phyloP scores from a whole-genome alignment of 1,139 yeast genomes.

The Hyphopichia fennica region DNA sequence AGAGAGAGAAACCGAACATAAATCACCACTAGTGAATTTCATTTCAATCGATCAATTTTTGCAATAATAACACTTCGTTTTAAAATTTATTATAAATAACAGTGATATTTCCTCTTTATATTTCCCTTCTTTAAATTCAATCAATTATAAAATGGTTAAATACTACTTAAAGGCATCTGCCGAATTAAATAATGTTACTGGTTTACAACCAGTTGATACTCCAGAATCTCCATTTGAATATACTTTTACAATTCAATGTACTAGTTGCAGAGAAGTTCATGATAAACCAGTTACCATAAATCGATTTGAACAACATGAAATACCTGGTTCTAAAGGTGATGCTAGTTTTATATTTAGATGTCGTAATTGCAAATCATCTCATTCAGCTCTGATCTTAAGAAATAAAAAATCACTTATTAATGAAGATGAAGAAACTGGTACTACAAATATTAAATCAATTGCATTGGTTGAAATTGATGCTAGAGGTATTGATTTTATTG shows the following conservation, averaged over 20 bases:
- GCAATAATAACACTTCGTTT: no score
- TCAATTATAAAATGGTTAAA: slow-evolving; percentile 29
- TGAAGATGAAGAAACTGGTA: slow-evolving; percentile 11
- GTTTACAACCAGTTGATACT: slow-evolving; percentile 63
- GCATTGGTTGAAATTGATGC: slow-evolving; percentile 72
- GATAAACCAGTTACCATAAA: slow-evolving; percentile 74
- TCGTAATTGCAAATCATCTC: slow-evolving; percentile 55
- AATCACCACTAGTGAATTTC: no score
- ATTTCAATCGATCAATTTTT: no score
- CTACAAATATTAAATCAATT: slow-evolving; percentile 29
- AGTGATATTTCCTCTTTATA: no score
- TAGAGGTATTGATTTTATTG: slow-evolving; percentile 76
- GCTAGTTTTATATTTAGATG: slow-evolving; percentile 86
- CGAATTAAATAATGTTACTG: slow-evolving; percentile 62
- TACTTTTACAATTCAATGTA: slow-evolving; percentile 71
- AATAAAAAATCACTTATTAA: slow-evolving; percentile 29
- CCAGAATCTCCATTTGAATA: slow-evolving; percentile 67
- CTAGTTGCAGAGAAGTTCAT: slow-evolving; percentile 77
- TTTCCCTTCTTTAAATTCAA: no score
- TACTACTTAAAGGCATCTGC: slow-evolving; percentile 56
- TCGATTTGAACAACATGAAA: slow-evolving; percentile 58
- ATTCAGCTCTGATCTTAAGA: slow-evolving; percentile 36
- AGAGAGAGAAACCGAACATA: no score
- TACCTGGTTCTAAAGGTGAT: slow-evolving; percentile 74
- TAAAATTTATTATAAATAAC: no score